Evolutionary conservation across 1,284 basidiomycete species (phyloP), one percentile per base, ranked within the genome.

Genomic region (Leccinum subrobustum): DNA sequence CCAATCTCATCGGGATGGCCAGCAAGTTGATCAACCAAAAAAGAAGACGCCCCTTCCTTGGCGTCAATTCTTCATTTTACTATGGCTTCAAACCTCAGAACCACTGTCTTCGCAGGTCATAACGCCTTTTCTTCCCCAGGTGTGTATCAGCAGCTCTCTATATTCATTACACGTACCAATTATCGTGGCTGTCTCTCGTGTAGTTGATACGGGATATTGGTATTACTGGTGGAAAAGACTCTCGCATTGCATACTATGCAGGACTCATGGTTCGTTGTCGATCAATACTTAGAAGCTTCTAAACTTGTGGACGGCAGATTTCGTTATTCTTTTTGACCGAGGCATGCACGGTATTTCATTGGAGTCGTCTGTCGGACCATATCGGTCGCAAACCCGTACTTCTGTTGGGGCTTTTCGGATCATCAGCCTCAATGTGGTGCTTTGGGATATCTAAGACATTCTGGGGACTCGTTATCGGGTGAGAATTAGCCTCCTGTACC

Each of bases 51-150:
- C 86, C 44, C 70, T 91, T 51, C 88, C 89, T 33, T 87, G 83
- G 84, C 77, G 78, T 56, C 88, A 91, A 74, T 82, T 91, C 64
- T 81, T 79, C 33, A 83, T 91, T 63, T 75, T 89, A 14, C 70
- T 91, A 55, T 76, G 89, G 65, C 77, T 89, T 51, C 88, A 91
- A 72, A 73, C 88, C 52, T 76, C 84, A 51, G 87, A 88, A 66
- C 85, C 87, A 11, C 68, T 88, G 60, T 83, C 84, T 2, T 85
- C 83, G 25, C 84, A 88, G 63, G 86, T 92, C 65, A 91, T 93
- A 63, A 87, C 86, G 54, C 91, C 91, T 0, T 89, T 89, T 65
- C 79, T 84, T 50, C 84, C 82, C 6, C 81, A 86, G 77, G 85
- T 85, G 59, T n/a, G 76, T 53, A 29, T 20, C 63, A 6, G 12